These are phyloP conservation scores for Kuraishia capsulata DNA, from an alignment of 805 yeast species.

Conservation along the genomic window DNA sequence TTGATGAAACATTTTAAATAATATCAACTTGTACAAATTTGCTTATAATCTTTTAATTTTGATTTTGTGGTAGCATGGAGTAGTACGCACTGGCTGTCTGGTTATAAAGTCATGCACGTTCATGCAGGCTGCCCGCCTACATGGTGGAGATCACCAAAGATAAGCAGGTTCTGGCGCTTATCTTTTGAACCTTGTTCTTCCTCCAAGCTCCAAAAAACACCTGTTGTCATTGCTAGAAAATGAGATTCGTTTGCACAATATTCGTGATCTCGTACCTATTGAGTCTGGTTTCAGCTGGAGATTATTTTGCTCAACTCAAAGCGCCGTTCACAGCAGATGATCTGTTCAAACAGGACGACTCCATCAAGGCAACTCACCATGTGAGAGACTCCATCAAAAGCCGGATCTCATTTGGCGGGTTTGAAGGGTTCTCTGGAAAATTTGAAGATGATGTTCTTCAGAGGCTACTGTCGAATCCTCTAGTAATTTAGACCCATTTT, in stretches of 20 bases:
- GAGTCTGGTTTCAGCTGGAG: background rate
- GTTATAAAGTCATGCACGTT: no score
- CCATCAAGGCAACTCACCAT: conserved; percentile 24
- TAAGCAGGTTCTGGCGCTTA: no score
- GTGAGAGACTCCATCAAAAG: conserved; percentile 37
- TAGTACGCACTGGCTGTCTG: no score
- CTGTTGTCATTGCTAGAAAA: no score
- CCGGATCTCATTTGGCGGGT: conserved; percentile 57
- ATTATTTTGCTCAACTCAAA: conserved; percentile 38
- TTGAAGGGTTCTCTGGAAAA: conserved; percentile 62
- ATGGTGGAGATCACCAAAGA: no score
- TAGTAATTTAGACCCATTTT: conserved; percentile 16
- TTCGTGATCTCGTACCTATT: no score
- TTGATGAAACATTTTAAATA: conserved; percentile 20
- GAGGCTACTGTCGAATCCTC: conserved; percentile 44
- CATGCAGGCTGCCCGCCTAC: no score
- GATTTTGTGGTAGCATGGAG: no score
- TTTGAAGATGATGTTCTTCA: conserved; percentile 39
- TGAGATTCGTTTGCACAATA: no score
- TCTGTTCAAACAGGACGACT: conserved; percentile 33
- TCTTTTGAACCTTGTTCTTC: no score
- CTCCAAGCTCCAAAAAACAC: no score
- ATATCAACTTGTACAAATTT: no score
- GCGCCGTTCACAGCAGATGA: conserved; percentile 37
- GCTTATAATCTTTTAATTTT: conserved; percentile 2